Base-by-base conservation (phyloP, 495 filamentous ascomycete species). In the Penicillium ochrochloron region DNA sequence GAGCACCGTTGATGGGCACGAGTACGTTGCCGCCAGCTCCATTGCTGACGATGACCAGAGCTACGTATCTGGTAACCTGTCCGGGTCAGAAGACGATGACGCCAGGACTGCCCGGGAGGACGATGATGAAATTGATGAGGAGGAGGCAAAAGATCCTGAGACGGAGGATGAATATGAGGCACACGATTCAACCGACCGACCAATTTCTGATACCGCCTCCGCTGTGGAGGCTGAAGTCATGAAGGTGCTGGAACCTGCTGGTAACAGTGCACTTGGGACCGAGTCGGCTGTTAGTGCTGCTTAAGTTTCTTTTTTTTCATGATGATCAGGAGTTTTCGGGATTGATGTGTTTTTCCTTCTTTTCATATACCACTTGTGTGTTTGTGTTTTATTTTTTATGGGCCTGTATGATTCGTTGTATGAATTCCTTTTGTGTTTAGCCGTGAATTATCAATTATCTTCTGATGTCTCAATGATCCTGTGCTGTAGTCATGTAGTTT, bases 191-290 rank as follows among this genome's bases (percentile, higher is more conserved):
- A 25, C 62, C 37, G 66, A 71, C 11, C 63, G 67, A 14, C 52
- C 66, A 11, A 61, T 69, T 10, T 62, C 69, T 11, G 75, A 74
- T 29, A 77, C 73, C 57, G 71, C 77, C 29, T 69, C 63, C n/a
- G 70, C 69, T 11, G 70, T 70, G 33, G 69, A 75, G 35, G 73
- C 66, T n/a, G 72, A 69, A 70, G 73, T 57, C 46, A 31, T 65
- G 11, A 71, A 70, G 50, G n/a, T 73, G 27, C 58, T 75, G n/a
- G 76, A 74, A 19, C 73, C 76, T 12, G 69, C 77, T n/a, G 74
- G 67, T 61, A 82, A 83, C 61, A 81, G 77, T 64, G 81, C 77
- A 21, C 66, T 83, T 23, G 82, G 79, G 6, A 73, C 78, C 6
- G 82, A 83, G 57, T 67, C 80, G 63, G 69, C 73, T 62, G 77